Evolutionary conservation across 805 yeast species (phyloP).

Genomic region (Ogataea parapolymorpha): DNA sequence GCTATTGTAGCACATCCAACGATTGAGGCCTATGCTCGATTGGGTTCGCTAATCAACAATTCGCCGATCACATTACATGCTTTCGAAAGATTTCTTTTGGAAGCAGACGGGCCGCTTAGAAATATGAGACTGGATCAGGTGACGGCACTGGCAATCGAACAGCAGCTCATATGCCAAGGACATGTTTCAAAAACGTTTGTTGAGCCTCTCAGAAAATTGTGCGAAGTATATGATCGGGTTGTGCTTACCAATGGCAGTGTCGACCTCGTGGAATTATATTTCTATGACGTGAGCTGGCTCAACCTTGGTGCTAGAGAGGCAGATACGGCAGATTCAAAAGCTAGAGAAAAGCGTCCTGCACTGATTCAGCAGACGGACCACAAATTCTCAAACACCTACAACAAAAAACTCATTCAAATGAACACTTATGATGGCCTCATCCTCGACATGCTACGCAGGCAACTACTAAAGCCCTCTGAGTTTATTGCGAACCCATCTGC

Average conservation of each 20-base stretch:
- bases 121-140: constrained; percentile 37
- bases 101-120: constrained; percentile 44
- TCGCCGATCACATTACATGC: constrained; percentile 54
- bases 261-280: constrained; percentile 53
- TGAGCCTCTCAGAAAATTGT: constrained; percentile 40
- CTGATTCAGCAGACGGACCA: constrained; percentile 24
- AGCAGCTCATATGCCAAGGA: constrained; percentile 59
- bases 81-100: constrained; percentile 61
- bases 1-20: constrained; percentile 39
- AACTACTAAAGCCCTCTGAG: constrained; percentile 28
- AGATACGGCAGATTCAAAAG: constrained; percentile 1
- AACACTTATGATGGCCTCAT: constrained; percentile 28
- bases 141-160: constrained; percentile 52
- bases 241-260: constrained; percentile 40
- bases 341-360: constrained; percentile 2
- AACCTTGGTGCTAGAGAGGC: constrained; percentile 30
- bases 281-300: constrained; percentile 68
- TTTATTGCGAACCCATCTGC: constrained; percentile 9
- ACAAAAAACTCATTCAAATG: constrained; percentile 19
- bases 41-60: constrained; percentile 44
- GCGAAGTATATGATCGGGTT: constrained; percentile 44
- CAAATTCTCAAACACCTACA: constrained; percentile 13
- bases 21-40: constrained; percentile 49
- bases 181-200: constrained; percentile 41
- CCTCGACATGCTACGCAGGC: constrained; percentile 33